Evolutionary conservation across 164 flowering plant genomes (phyloP).

Genomic region (Vitis amurensis): DNA sequence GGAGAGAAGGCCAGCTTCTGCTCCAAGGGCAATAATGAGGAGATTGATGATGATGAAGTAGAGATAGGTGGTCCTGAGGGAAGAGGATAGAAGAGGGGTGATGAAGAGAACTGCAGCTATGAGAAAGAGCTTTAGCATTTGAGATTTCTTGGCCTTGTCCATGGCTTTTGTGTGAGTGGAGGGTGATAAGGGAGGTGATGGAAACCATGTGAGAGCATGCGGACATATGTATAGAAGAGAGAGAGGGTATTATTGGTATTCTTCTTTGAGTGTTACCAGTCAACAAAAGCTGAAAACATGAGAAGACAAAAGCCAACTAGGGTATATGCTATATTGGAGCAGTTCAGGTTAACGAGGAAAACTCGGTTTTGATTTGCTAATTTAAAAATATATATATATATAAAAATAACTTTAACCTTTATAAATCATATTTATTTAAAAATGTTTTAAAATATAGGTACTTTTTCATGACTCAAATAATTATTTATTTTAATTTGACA

Average conservation of each 20-base stretch:
- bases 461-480: no score
- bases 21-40: constrained; percentile 63
- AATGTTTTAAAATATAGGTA: no score
- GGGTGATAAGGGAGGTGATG: not conserved
- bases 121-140: constrained; percentile 39
- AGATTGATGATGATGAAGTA: constrained; percentile 64
- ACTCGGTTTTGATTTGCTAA: no score
- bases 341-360: no score
- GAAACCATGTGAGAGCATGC: constrained; percentile 4
- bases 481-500: no score
- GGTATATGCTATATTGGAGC: not conserved
- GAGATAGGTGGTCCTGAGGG: constrained; percentile 55
- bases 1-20: constrained; percentile 68
- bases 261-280: no score
- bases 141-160: constrained; percentile 44
- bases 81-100: constrained; percentile 59
- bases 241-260: not conserved
- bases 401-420: no score
- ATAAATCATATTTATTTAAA: no score
- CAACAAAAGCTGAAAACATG: not conserved
- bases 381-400: no score
- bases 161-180: constrained; percentile 16
- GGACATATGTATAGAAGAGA: constrained; percentile 16
- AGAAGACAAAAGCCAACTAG: not conserved
- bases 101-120: constrained; percentile 50